Percentiles rank a stretch among this genome's conserved stretches.
Conservation (phyloP, 1,284 basidiomycete species). For the Apiotrichum laibachii region DNA sequence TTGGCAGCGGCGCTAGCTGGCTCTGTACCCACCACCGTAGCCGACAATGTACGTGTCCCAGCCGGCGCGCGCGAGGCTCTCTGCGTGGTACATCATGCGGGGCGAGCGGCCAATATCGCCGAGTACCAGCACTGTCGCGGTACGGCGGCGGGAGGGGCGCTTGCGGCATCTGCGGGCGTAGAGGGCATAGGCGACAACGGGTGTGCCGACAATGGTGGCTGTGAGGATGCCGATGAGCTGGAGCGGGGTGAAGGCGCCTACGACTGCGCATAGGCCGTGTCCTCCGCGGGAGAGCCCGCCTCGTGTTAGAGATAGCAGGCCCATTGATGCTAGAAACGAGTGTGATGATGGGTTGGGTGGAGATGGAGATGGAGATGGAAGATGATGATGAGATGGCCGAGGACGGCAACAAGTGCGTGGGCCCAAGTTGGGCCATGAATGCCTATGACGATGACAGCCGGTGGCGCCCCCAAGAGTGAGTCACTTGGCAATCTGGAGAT, state of each 20-base stretch:
- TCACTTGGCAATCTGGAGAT: no score
- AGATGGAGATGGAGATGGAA: not conserved
- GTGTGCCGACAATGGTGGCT: constrained; percentile 10
- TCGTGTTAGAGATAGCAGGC: constrained; percentile 2
- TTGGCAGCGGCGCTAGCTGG: not conserved
- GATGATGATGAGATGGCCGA: not conserved
- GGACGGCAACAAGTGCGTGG: no score
- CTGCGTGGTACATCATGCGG: constrained; percentile 97
- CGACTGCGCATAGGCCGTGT: not conserved
- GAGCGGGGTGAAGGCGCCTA: not conserved
- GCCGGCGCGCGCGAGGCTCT: constrained; percentile 77
- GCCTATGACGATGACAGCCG: no score
- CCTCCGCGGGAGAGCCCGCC: not conserved
- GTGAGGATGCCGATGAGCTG: constrained; percentile 12
- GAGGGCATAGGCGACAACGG: constrained; percentile 10
- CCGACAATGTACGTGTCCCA: constrained; percentile 83
- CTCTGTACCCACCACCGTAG: constrained; percentile 65
- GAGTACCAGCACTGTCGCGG: constrained; percentile 84
- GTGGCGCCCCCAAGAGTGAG: no score
- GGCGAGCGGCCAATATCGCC: constrained; percentile 95
- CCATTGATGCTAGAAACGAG: not conserved
- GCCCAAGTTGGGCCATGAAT: no score
- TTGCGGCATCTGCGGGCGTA: constrained; percentile 11
- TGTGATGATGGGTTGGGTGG: not conserved
- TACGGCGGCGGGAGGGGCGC: constrained; percentile 29